Conservation (phyloP, 2,329 filamentous ascomycete species). For the Hypoxylon sp. region DNA sequence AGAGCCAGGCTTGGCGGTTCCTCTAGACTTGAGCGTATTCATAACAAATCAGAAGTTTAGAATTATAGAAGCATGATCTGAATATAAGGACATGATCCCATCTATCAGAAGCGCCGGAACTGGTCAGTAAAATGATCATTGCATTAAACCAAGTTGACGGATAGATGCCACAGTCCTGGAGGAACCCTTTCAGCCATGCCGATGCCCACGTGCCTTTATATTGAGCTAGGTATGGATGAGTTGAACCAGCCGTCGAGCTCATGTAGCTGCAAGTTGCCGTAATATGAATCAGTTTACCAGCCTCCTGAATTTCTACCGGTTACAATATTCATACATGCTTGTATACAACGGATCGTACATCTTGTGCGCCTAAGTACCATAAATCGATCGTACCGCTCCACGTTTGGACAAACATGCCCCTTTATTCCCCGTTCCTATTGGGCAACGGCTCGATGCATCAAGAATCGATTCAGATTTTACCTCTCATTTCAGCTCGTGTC, state of each 20-base stretch:
- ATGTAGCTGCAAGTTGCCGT: conserved; percentile 6
- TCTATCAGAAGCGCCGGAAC: background rate
- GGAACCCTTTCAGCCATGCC: background rate
- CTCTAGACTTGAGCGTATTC: too few relatives aligned
- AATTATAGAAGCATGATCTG: too few relatives aligned
- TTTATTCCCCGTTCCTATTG: conserved; percentile 19
- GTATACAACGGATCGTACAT: conserved; percentile 2
- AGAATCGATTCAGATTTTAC: conserved; percentile 16
- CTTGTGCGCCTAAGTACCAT: background rate
- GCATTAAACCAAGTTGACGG: background rate
- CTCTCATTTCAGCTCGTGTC: conserved; percentile 21
- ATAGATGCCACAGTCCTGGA: background rate
- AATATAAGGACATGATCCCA: too few relatives aligned
- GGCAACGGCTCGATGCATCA: conserved; percentile 18
- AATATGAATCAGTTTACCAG: background rate
- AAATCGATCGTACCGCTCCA: conserved; percentile 1
- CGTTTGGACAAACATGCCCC: conserved; percentile 16
- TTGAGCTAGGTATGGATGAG: conserved; percentile 28
- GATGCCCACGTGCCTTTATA: conserved; percentile 33
- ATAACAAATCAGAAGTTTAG: too few relatives aligned
- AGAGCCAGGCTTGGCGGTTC: too few relatives aligned
- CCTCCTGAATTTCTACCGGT: background rate
- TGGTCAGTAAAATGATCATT: background rate
- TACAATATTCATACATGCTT: background rate
- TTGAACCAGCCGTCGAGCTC: background rate